A percentile compares a stretch with the other conserved stretches of the same genome.
These are phyloP conservation scores for Wickerhamomyces hampshirensis DNA, from an alignment of 805 yeast genomes.

Conservation along the genomic window DNA sequence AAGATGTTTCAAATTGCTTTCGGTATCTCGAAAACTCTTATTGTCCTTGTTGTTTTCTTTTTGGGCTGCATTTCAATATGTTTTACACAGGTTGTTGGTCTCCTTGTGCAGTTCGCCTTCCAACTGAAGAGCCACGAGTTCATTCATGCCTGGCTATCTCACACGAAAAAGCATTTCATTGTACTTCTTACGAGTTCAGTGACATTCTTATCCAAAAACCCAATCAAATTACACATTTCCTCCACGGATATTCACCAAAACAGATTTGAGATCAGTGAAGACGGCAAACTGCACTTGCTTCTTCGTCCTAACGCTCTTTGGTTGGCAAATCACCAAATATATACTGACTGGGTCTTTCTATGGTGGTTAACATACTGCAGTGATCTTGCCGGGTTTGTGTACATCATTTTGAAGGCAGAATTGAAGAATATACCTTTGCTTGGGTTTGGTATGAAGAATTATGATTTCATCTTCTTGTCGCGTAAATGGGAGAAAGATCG, in stretches of 20 bases:
- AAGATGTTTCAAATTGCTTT: conserved; percentile 1
- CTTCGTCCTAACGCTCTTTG: conserved; percentile 53
- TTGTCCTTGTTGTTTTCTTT: conserved; percentile 10
- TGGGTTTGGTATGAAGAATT: conserved; percentile 83
- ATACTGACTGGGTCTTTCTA: conserved; percentile 86
- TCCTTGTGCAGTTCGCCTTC: too few species aligned
- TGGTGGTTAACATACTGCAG: conserved; percentile 85
- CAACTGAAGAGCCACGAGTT: too few species aligned
- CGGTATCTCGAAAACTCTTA: conserved; percentile 2
- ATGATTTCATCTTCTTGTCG: conserved; percentile 70
- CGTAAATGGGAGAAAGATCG: conserved; percentile 86
- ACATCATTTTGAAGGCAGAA: conserved; percentile 75
- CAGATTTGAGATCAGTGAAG: conserved; percentile 7
- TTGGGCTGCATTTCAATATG: conserved; percentile 39
- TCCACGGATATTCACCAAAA: conserved; percentile 29
- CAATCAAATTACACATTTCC: conserved; percentile 48
- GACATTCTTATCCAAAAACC: conserved; percentile 38
- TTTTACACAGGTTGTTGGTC: too few species aligned
- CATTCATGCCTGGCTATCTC: conserved; percentile 39
- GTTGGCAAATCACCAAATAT: conserved; percentile 90
- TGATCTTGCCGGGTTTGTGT: conserved; percentile 56
- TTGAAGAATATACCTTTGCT: conserved; percentile 64
- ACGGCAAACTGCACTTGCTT: conserved; percentile 15
- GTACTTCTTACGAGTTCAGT: conserved; percentile 47
- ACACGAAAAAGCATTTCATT: conserved; percentile 57